phyloP scores from a whole-genome alignment of 2,329 filamentous ascomycete genomes.

The Keithomyces neogunnii region DNA sequence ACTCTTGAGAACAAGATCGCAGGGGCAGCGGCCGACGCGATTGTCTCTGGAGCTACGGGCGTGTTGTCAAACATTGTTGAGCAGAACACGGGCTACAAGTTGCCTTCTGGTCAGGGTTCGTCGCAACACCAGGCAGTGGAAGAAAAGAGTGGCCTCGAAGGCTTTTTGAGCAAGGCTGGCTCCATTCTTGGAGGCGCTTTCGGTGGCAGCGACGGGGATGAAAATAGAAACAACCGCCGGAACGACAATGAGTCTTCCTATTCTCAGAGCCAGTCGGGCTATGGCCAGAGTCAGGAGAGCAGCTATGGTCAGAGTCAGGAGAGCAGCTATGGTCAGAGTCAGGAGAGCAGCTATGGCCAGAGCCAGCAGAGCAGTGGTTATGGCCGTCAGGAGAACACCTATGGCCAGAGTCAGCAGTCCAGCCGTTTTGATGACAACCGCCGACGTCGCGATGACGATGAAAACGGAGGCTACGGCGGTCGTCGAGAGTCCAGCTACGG shows the following conservation, averaged over 20 bases:
- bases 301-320: slow-evolving; percentile 46
- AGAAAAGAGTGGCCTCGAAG: slow-evolving; percentile 57
- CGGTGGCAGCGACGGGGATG: slow-evolving; percentile 40
- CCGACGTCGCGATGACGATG: slow-evolving; percentile 18
- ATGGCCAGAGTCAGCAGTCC: slow-evolving; percentile 25
- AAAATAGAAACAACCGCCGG: slow-evolving; percentile 42
- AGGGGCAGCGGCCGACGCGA: slow-evolving; percentile 44
- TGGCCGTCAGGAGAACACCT: slow-evolving; percentile 47
- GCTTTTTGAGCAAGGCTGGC: slow-evolving; percentile 61
- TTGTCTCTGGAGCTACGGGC: slow-evolving; percentile 50
- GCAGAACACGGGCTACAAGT: slow-evolving; percentile 35
- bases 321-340: slow-evolving; percentile 49
- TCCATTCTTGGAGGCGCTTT: slow-evolving; percentile 58
- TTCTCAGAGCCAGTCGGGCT: slow-evolving; percentile 52
- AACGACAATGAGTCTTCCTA: slow-evolving; percentile 53
- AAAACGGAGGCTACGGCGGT: slow-evolving; percentile 6
- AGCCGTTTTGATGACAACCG: slow-evolving; percentile 9
- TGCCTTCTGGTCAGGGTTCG: slow-evolving; percentile 21
- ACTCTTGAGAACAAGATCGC: slow-evolving; percentile 49
- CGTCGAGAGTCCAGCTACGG: neutral
- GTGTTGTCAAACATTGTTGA: slow-evolving; percentile 38
- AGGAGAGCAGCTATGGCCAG: slow-evolving; percentile 51
- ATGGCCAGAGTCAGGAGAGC: slow-evolving; percentile 42
- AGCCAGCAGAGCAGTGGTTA: slow-evolving; percentile 48
- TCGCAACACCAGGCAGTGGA: slow-evolving; percentile 39